Evolutionary conservation across 768 basidiomycete genomes (phyloP).

Genomic region (Auricularia sp.): DNA sequence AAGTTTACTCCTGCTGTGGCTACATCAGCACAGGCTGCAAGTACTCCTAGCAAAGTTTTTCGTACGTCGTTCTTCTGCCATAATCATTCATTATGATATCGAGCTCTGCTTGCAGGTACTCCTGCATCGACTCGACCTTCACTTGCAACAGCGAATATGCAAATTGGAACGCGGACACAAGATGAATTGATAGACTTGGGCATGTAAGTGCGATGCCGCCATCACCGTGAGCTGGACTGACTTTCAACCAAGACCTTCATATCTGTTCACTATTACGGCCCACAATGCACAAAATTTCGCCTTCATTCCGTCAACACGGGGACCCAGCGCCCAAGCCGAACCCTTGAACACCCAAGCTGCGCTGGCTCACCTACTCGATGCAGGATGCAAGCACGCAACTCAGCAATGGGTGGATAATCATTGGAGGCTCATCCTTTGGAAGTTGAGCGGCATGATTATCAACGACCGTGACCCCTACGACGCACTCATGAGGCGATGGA

Average conservation of each 20-base stretch:
- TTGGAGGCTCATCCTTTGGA: slow-evolving; percentile 88
- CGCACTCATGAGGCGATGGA: slow-evolving; percentile 52
- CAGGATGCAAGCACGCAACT: slow-evolving; percentile 59
- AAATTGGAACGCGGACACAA: slow-evolving; percentile 35
- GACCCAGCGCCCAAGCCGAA: slow-evolving; percentile 1
- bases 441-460: slow-evolving; percentile 74
- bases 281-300: slow-evolving; percentile 11
- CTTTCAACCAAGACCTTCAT: slow-evolving; percentile 7
- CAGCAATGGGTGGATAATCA: slow-evolving; percentile 86
- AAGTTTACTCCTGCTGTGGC: too few species aligned
- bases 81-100: too few species aligned
- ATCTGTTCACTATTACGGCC: slow-evolving; percentile 7
- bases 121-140: slow-evolving; percentile 23
- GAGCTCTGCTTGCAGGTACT: too few species aligned
- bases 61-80: too few species aligned
- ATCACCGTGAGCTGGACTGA: too few species aligned
- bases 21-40: too few species aligned
- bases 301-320: slow-evolving; percentile 7
- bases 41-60: too few species aligned
- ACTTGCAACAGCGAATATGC: slow-evolving; percentile 38
- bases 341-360: slow-evolving; percentile 44
- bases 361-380: slow-evolving; percentile 39
- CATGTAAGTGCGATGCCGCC: slow-evolving; percentile 31
- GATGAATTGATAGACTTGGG: slow-evolving; percentile 39
- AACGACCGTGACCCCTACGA: slow-evolving; percentile 58